phyloP scores from a whole-genome alignment of 805 yeast genomes.

The Barnettozyma vustinii region DNA sequence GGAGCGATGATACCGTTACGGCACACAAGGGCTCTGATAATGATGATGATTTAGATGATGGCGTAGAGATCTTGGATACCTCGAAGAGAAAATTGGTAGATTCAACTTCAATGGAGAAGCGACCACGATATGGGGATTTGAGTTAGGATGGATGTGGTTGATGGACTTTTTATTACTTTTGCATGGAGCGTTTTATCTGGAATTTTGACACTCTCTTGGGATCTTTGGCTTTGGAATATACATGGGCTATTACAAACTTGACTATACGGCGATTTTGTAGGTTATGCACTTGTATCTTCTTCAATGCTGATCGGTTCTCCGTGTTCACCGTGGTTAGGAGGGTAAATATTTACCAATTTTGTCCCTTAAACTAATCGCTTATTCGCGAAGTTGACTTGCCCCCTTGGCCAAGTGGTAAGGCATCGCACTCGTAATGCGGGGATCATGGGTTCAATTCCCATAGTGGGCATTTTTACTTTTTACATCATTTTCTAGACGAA shows the following conservation, averaged over 20 bases:
- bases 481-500: no score
- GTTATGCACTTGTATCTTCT: no score
- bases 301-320: no score
- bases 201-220: neutral
- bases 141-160: neutral
- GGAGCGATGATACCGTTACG: neutral
- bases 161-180: neutral
- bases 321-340: no score
- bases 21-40: neutral
- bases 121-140: neutral
- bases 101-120: slow-evolving; percentile 1
- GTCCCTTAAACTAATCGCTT: neutral
- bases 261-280: neutral
- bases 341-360: no score
- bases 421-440: slow-evolving; percentile 57
- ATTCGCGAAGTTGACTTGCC: slow-evolving; percentile 25
- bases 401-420: slow-evolving; percentile 54
- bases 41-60: neutral
- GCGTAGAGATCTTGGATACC: neutral
- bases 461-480: slow-evolving; percentile 36
- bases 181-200: neutral
- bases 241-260: neutral
- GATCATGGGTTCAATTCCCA: slow-evolving; percentile 53
- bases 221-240: neutral
- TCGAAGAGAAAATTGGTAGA: slow-evolving; percentile 1